Base-by-base conservation (phyloP, 768 basidiomycete genomes). In the Suillus sp. region DNA sequence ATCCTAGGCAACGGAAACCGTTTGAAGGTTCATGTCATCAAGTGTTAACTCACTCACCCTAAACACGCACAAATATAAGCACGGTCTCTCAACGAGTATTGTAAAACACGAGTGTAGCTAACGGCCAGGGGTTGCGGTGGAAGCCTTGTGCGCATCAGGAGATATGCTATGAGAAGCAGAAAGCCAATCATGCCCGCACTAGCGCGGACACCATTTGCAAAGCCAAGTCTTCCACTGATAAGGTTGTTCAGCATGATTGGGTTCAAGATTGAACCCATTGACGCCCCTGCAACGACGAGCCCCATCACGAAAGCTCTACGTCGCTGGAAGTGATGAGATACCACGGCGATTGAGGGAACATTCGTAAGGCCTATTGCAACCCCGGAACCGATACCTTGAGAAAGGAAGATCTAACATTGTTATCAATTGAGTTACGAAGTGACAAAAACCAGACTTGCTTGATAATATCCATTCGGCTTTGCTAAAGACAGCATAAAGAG, bases 401-500 rank as follows among this genome's bases (percentile, higher is more conserved):
- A 64, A 22, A 84, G 77, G 55, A 84, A 74, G 20, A 80, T 65
- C 77, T 84, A 16, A 70, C 74, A 63, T 78, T 22, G 4, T 37
- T 16, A 1, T 57, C 37, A 57, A 20, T 27, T 1, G 18, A 27
- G 56, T 38, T 11, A 1, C 2, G 38, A 25, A 20, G 11, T 2
- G 18, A 40, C 5, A 40, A 4, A 38, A 40, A 38, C 5, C 0
- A 40, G 37, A 27, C 67, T 22, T 27, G 77, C 77, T 67, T 79
- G 78, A 62, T 78, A 80, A 64, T 74, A 78, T 18, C 73, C 70
- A 35, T 77, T 65, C 0, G 73, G 75, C 50, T 78, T 70, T 7
- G 77, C 73, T 8, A 84, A 67, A 8, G 83, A 83, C 45, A 84
- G 77, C 75, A 81, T 74, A 66, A 79, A 83, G 40, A 78, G 70